Evolutionary conservation across 169 alveolate species (phyloP).

Genomic region (Cyclospora cayetanensis): DNA sequence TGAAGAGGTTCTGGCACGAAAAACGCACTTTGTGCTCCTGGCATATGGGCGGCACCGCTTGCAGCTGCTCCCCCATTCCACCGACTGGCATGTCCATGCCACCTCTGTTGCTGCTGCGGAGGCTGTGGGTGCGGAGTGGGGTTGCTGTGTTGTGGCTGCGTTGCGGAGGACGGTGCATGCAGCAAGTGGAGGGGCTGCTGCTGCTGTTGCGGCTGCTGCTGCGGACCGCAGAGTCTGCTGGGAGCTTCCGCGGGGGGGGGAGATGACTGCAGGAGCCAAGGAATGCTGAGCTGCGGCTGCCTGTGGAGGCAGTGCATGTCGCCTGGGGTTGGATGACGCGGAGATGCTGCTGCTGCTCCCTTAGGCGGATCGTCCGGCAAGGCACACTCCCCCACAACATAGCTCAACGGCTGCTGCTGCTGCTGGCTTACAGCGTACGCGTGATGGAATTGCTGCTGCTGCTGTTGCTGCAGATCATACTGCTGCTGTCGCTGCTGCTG

Average conservation of each 20-base stretch:
- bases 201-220: slow-evolving; percentile 1
- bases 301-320: neutral
- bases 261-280: neutral
- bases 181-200: neutral
- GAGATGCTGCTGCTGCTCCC: neutral
- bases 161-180: too few relatives aligned
- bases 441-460: slow-evolving; percentile 26
- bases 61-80: too few relatives aligned
- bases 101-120: neutral
- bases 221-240: neutral
- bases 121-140: neutral
- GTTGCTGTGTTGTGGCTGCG: too few relatives aligned
- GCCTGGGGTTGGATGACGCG: too few relatives aligned
- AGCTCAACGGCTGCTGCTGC: too few relatives aligned
- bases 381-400: too few relatives aligned
- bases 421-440: too few relatives aligned
- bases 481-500: slow-evolving; percentile 29
- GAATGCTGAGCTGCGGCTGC: neutral
- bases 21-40: too few relatives aligned
- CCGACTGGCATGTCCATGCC: too few relatives aligned
- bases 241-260: neutral
- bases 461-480: slow-evolving; percentile 31
- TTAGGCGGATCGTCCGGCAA: too few relatives aligned
- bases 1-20: too few relatives aligned
- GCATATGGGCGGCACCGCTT: too few relatives aligned